These are phyloP conservation scores for Margaritispora aquatica DNA, from an alignment of 495 filamentous ascomycete species.

Conservation along the genomic window DNA sequence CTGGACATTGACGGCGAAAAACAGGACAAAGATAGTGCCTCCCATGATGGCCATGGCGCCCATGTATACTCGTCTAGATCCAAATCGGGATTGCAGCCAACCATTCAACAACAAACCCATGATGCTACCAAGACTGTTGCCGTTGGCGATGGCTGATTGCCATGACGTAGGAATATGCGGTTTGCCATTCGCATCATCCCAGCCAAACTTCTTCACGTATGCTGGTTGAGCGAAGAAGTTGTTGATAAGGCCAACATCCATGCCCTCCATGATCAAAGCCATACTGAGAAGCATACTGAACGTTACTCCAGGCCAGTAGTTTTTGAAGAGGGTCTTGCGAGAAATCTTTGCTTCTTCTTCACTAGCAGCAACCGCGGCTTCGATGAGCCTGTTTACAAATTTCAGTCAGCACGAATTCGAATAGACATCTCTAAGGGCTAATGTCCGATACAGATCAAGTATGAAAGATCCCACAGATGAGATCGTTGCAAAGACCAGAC, in stretches of 20 bases:
- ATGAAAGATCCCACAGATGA: too few relatives aligned
- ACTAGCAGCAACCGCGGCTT: neutral
- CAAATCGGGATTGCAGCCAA: slow-evolving; percentile 64
- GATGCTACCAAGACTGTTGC: slow-evolving; percentile 55
- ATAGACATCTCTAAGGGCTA: too few relatives aligned
- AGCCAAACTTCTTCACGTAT: slow-evolving; percentile 65
- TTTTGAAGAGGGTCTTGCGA: slow-evolving; percentile 26
- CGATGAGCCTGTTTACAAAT: too few relatives aligned
- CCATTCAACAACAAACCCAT: slow-evolving; percentile 70
- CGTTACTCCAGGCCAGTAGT: too few relatives aligned
- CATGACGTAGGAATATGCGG: slow-evolving; percentile 66
- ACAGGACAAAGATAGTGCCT: slow-evolving; percentile 56
- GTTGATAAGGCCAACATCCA: slow-evolving; percentile 49
- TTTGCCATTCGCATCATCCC: slow-evolving; percentile 39
- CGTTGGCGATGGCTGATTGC: slow-evolving; percentile 68
- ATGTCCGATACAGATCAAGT: too few relatives aligned
- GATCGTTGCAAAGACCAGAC: too few relatives aligned
- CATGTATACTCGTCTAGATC: slow-evolving; percentile 52
- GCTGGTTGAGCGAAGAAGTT: slow-evolving; percentile 46
- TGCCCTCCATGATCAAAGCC: slow-evolving; percentile 58
- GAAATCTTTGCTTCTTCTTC: slow-evolving; percentile 46
- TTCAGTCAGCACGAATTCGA: too few relatives aligned
- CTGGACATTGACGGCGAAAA: slow-evolving; percentile 63
- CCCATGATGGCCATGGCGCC: slow-evolving; percentile 55
- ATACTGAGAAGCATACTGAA: slow-evolving; percentile 54